phyloP scores from a whole-genome alignment of 2,329 filamentous ascomycete genomes.

The Fusarium concolor region DNA sequence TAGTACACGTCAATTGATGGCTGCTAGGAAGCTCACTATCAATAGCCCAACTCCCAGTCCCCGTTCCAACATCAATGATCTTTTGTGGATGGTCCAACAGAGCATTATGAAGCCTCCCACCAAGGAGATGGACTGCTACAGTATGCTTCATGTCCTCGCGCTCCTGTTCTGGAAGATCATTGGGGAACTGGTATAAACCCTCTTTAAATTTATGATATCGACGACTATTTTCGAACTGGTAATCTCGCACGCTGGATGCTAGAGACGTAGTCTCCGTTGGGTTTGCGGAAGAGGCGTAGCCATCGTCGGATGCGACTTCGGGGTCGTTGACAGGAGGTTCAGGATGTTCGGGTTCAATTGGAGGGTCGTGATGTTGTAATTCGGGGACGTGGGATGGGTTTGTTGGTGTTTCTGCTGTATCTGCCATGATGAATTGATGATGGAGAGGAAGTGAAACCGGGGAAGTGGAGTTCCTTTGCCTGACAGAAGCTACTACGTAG shows the following conservation, averaged over 20 bases:
- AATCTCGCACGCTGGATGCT: slow-evolving; percentile 52
- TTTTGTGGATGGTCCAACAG: slow-evolving; percentile 54
- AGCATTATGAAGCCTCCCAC: slow-evolving; percentile 55
- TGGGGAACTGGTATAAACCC: slow-evolving; percentile 54
- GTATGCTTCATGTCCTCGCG: slow-evolving; percentile 58
- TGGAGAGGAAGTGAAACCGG: not conserved
- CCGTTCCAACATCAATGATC: slow-evolving; percentile 58
- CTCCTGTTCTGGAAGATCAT: slow-evolving; percentile 59
- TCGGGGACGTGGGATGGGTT: not conserved
- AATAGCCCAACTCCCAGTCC: slow-evolving; percentile 58
- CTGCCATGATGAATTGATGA: not conserved
- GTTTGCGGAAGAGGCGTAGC: slow-evolving; percentile 20
- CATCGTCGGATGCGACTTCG: slow-evolving; percentile 36
- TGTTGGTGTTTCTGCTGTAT: not conserved
- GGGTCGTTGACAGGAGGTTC: not conserved
- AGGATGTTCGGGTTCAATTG: slow-evolving; percentile 16
- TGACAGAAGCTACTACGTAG: too few relatives aligned
- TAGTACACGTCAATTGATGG: not conserved
- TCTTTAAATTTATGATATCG: slow-evolving; percentile 57
- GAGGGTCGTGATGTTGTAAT: not conserved
- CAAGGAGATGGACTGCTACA: slow-evolving; percentile 51
- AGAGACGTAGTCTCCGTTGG: slow-evolving; percentile 38
- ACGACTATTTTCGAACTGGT: slow-evolving; percentile 57
- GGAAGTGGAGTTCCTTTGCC: not conserved
- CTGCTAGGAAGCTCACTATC: slow-evolving; percentile 46